Base-by-base conservation (phyloP, 2,329 filamentous ascomycete genomes). In the Epichloe sylvatica region DNA sequence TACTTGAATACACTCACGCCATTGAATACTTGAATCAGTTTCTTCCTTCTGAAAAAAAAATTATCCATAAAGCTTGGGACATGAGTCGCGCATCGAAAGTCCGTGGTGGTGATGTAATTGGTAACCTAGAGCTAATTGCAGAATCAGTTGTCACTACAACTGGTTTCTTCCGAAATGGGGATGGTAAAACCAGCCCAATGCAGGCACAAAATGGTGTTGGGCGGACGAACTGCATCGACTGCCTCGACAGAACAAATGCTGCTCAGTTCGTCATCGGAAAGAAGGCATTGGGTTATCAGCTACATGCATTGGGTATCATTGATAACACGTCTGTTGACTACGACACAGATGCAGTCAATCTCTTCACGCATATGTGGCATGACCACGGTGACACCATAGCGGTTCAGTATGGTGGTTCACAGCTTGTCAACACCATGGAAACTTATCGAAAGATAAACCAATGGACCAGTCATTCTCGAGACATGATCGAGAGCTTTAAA, bases 401-500 rank as follows among this genome's bases (percentile, higher is more conserved):
- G 1, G 85, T 97, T 49, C 92, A 98, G 64, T 98, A 98, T 59
- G 92, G 92, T 50, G 92, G 92, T 9, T 97, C 90, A 2, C 92
- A 98, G 65, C 77, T 98, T 0, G 92, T 98, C 59, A 98, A 98
- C 64, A 98, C 92, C 0, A 97, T 98, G 90, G 90, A 94, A 56
- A 98, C 92, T 4, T 98, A 98, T 65, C 85, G 92, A 51, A 97
- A 97, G 68, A 94, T 96, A 64, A 97, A 97, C 57, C 91, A 97
- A 64, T 98, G 92, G 92, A 94, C 89, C 23, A 95, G 88, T 59
- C 89, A 95, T 64, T 96, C 91, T 2, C 79, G 92, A 56, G 92
- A 98, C 65, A 97, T 98, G 91, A 90, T 98, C 21, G 92, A 98
- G 68, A 95, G 88, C 64, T 96, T 98, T 72, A 98, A 97, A 66